These are phyloP conservation scores for Mycena metata DNA, from an alignment of 768 basidiomycete genomes.

Conservation along the genomic window DNA sequence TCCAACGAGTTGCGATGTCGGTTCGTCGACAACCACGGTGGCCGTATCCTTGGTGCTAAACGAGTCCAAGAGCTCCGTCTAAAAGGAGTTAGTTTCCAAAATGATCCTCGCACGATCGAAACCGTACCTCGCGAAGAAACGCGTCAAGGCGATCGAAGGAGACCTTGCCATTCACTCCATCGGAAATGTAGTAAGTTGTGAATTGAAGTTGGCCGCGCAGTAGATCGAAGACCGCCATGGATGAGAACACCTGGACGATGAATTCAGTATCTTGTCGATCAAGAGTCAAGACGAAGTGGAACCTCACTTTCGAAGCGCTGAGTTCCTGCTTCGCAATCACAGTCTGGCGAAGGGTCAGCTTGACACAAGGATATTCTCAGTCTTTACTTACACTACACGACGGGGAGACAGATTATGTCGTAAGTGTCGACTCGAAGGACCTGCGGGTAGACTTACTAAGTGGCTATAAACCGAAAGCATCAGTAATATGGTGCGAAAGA, in stretches of 20 bases:
- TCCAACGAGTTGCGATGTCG: conserved; percentile 54
- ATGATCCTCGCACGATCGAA: too few species aligned
- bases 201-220: conserved; percentile 65
- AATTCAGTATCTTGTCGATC: too few species aligned
- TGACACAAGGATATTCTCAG: neutral
- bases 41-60: conserved; percentile 48
- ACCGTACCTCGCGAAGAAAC: conserved; percentile 53
- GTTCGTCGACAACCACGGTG: conserved; percentile 17
- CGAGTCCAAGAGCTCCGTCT: conserved; percentile 63
- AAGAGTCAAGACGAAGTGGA: too few species aligned
- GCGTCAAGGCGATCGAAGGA: conserved; percentile 69
- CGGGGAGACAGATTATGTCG: neutral
- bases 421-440: neutral
- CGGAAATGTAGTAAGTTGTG: conserved; percentile 46
- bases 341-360: conserved; percentile 43
- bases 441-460: conserved; percentile 24
- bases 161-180: conserved; percentile 63
- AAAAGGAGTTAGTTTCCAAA: too few species aligned
- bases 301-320: conserved; percentile 48
- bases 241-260: conserved; percentile 59
- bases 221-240: conserved; percentile 73
- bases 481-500: neutral
- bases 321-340: conserved; percentile 56
- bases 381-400: conserved; percentile 30
- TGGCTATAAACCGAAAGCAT: conserved; percentile 11